Percentiles rank a stretch among this genome's conserved stretches.
These are phyloP conservation scores for Lepidium didymum DNA, from an alignment of 345 rosid genomes.

Conservation along the genomic window DNA sequence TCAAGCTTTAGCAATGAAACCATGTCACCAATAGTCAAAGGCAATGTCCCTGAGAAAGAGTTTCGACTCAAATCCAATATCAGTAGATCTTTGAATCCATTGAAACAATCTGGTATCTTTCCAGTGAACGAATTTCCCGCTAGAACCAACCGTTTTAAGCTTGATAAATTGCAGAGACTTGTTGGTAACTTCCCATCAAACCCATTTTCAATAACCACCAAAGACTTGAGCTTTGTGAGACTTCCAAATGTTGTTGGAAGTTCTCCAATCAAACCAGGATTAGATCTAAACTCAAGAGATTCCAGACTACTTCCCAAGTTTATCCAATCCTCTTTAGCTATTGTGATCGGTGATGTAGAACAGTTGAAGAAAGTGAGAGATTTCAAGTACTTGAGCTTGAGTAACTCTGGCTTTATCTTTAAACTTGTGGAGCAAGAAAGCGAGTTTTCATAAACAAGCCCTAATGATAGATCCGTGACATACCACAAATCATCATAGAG, in stretches of 20 bases:
- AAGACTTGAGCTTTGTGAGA: slow-evolving; percentile 59
- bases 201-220: slow-evolving; percentile 73
- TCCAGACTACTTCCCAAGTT: slow-evolving; percentile 45
- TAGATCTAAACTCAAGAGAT: slow-evolving; percentile 64
- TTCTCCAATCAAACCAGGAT: slow-evolving; percentile 63
- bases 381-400: slow-evolving; percentile 64
- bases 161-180: slow-evolving; percentile 39
- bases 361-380: slow-evolving; percentile 69
- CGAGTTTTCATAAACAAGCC: slow-evolving; percentile 75
- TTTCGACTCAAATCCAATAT: slow-evolving; percentile 77
- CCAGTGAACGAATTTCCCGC: slow-evolving; percentile 57
- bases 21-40: slow-evolving; percentile 46
- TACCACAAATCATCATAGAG: slow-evolving; percentile 67
- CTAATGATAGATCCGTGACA: slow-evolving; percentile 64
- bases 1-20: slow-evolving; percentile 75
- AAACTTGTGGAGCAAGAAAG: slow-evolving; percentile 48
- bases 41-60: slow-evolving; percentile 53
- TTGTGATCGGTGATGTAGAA: slow-evolving; percentile 35
- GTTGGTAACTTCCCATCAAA: slow-evolving; percentile 49
- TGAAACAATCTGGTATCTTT: slow-evolving; percentile 41
- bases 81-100: slow-evolving; percentile 47
- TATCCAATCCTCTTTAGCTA: slow-evolving; percentile 44
- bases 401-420: slow-evolving; percentile 49
- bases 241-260: slow-evolving; percentile 45
- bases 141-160: slow-evolving; percentile 58